Conservation (phyloP, 768 basidiomycete genomes). For the Lactarius vividus region DNA sequence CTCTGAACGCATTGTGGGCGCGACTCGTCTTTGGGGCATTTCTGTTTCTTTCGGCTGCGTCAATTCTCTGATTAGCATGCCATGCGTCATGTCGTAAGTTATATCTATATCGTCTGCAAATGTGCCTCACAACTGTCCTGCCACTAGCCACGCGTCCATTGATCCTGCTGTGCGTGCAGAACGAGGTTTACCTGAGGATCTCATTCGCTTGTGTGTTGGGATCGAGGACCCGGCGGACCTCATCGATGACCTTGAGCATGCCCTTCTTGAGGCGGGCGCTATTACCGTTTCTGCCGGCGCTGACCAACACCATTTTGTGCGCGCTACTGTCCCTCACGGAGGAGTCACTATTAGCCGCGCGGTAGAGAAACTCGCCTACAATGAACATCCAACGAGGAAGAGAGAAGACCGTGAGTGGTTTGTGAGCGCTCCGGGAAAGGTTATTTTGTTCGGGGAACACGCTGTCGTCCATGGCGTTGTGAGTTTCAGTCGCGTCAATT, state of each 20-base stretch:
- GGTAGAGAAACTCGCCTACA: conserved; percentile 61
- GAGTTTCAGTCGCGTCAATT: conserved; percentile 39
- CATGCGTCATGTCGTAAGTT: conserved; percentile 98
- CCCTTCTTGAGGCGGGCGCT: conserved; percentile 88
- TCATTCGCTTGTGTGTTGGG: conserved; percentile 96
- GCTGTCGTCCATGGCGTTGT: conserved; percentile 97
- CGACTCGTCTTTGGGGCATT: conserved; percentile 93
- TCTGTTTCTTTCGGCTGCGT: conserved; percentile 98
- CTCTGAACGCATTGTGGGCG: conserved; percentile 90
- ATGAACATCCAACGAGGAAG: conserved; percentile 33
- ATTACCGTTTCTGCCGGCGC: conserved; percentile 56
- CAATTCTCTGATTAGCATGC: conserved; percentile 98
- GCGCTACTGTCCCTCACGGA: conserved; percentile 38
- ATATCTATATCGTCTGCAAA: conserved; percentile 5
- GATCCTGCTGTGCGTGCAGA: conserved; percentile 94
- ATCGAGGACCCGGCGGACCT: conserved; percentile 95
- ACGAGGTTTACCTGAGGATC: conserved; percentile 95
- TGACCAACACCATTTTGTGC: conserved; percentile 49
- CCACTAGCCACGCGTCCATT: conserved; percentile 88
- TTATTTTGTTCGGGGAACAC: conserved; percentile 98
- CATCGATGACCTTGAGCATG: conserved; percentile 91
- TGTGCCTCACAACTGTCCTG: conserved; percentile 11
- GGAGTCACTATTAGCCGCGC: conserved; percentile 49
- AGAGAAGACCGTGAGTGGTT: conserved; percentile 63
- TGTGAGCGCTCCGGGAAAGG: conserved; percentile 95